Conservation (phyloP, 108 stramenopile genomes). For the Epithemia pelagica region DNA sequence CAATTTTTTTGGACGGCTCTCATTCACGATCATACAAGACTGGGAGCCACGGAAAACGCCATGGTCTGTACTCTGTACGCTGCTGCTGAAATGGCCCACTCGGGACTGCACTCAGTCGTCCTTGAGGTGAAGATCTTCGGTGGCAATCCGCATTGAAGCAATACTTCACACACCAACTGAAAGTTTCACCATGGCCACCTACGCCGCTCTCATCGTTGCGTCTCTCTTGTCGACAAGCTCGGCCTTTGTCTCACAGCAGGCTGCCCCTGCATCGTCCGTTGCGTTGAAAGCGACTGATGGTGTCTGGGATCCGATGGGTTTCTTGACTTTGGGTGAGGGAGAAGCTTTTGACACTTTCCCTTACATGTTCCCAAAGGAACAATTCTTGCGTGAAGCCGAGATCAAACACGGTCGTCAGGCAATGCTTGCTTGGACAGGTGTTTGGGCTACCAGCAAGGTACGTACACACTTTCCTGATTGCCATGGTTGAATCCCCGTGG, state of each 20-base stretch:
- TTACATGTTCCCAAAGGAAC: constrained; percentile 85
- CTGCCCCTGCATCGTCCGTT: constrained; percentile 9
- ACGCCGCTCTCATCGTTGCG: constrained; percentile 30
- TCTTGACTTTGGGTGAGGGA: constrained; percentile 42
- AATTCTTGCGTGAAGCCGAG: constrained; percentile 85
- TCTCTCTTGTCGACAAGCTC: constrained; percentile 35
- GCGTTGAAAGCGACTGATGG: constrained; percentile 37
- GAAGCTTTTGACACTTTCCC: constrained; percentile 77
- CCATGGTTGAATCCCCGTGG: too few species aligned
- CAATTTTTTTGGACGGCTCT: too few species aligned
- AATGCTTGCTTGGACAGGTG: constrained; percentile 89
- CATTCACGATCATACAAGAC: too few species aligned
- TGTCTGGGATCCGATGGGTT: constrained; percentile 53
- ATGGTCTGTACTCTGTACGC: too few species aligned
- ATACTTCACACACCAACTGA: too few species aligned
- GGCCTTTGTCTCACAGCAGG: constrained; percentile 38
- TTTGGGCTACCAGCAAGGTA: constrained; percentile 73
- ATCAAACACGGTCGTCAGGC: constrained; percentile 90
- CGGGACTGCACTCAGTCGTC: neutral
- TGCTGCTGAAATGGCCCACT: too few species aligned
- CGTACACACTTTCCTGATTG: too few species aligned
- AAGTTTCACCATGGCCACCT: constrained; percentile 41
- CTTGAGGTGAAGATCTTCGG: neutral
- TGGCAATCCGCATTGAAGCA: too few species aligned
- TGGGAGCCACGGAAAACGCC: too few species aligned